Percentiles rank a stretch among this genome's conserved stretches.
Conservation (phyloP, 495 filamentous ascomycete species). For the Tuber calosporum region DNA sequence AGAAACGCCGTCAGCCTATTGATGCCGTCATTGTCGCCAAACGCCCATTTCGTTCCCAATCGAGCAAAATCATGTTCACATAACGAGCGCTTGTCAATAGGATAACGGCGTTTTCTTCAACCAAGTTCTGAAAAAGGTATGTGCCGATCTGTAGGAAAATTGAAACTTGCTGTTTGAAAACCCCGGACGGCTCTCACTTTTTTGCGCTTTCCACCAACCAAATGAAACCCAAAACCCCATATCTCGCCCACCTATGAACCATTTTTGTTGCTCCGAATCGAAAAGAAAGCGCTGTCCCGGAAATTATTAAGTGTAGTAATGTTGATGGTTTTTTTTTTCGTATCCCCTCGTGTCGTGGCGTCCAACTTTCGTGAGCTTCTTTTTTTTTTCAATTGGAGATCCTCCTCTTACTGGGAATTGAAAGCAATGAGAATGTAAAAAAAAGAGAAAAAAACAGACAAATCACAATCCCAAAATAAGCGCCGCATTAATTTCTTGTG, state of each 20-base stretch:
- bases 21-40: not conserved
- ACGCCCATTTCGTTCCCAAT: not conserved
- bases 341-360: constrained; percentile 34
- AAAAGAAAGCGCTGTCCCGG: constrained; percentile 29
- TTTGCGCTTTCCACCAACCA: not conserved
- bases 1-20: not conserved
- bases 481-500: constrained; percentile 39
- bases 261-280: constrained; percentile 20
- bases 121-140: not conserved
- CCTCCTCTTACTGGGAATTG: constrained; percentile 30
- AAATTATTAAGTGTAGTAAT: constrained; percentile 38
- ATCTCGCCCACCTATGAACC: constrained; percentile 4
- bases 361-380: constrained; percentile 38
- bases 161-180: not conserved
- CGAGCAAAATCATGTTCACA: not conserved
- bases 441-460: constrained; percentile 27
- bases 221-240: constrained; percentile 10
- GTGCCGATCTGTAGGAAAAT: not conserved
- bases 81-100: not conserved
- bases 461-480: constrained; percentile 38
- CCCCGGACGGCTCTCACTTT: not conserved
- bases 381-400: constrained; percentile 31
- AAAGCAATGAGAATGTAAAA: constrained; percentile 11
- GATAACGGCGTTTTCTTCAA: not conserved
- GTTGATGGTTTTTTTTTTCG: constrained; percentile 34